Evolutionary conservation across 192 early-diverging fungal species (phyloP).

Genomic region (Entomortierella beljakovae): DNA sequence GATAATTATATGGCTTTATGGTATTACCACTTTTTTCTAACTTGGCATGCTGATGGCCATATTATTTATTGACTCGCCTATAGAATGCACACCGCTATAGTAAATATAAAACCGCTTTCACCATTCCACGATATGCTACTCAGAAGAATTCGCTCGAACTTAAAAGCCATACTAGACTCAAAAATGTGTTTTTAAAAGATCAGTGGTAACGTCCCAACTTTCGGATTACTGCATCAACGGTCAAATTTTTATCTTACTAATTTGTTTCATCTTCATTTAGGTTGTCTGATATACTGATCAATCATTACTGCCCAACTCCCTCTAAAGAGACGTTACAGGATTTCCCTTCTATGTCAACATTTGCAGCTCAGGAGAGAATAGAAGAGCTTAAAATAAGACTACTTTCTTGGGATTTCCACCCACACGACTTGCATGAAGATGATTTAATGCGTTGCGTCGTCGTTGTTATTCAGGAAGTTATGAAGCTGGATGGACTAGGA

Average conservation of each 20-base stretch:
- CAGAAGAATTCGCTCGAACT: slow-evolving; percentile 49
- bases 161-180: slow-evolving; percentile 42
- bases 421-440: slow-evolving; percentile 70
- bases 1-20: background rate
- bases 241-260: slow-evolving; percentile 10
- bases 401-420: slow-evolving; percentile 76
- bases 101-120: slow-evolving; percentile 37
- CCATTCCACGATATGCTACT: slow-evolving; percentile 38
- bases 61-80: background rate
- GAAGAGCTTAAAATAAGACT: slow-evolving; percentile 65
- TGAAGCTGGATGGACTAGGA: slow-evolving; percentile 64
- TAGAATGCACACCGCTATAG: slow-evolving; percentile 52
- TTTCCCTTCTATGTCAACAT: slow-evolving; percentile 47
- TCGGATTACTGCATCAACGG: background rate
- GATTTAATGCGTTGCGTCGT: slow-evolving; percentile 77
- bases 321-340: slow-evolving; percentile 26
- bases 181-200: slow-evolving; percentile 57
- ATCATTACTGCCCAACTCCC: slow-evolving; percentile 45
- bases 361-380: slow-evolving; percentile 39
- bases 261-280: slow-evolving; percentile 30
- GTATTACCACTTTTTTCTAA: background rate
- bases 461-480: slow-evolving; percentile 76
- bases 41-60: background rate
- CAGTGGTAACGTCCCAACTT: slow-evolving; percentile 42
- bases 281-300: slow-evolving; percentile 47